A percentile compares a stretch with the other conserved stretches of the same genome.
Evolutionary conservation across 768 basidiomycete species (phyloP).

Genomic region (Xerocomellus dryophilus): DNA sequence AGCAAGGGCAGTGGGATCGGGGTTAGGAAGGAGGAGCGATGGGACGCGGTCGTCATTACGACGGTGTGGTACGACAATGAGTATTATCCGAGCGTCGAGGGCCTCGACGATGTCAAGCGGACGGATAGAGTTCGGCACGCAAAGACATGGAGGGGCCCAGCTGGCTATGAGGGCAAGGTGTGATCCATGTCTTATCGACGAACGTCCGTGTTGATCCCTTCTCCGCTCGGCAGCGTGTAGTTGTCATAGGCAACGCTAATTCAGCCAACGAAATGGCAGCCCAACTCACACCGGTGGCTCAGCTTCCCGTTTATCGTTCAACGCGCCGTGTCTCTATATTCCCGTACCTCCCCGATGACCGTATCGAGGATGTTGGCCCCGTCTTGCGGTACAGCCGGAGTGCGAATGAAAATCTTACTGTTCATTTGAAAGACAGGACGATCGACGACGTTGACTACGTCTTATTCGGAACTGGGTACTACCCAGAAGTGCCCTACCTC

Average conservation of each 20-base stretch:
- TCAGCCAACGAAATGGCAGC: slow-evolving; percentile 53
- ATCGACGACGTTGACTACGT: slow-evolving; percentile 43
- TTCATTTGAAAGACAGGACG: slow-evolving; percentile 35
- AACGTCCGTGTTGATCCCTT: neutral
- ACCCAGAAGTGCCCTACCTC: slow-evolving; percentile 40
- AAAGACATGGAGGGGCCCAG: slow-evolving; percentile 41
- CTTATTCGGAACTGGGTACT: slow-evolving; percentile 48
- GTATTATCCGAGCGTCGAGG: slow-evolving; percentile 43
- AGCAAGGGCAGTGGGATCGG: slow-evolving; percentile 18
- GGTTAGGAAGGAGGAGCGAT: slow-evolving; percentile 33
- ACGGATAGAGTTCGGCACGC: slow-evolving; percentile 42
- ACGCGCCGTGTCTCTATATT: slow-evolving; percentile 44
- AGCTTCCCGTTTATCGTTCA: slow-evolving; percentile 45
- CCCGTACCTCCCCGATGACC: slow-evolving; percentile 40
- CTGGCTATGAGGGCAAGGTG: slow-evolving; percentile 36
- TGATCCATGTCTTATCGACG: neutral
- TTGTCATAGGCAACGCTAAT: slow-evolving; percentile 51
- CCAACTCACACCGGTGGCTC: slow-evolving; percentile 39
- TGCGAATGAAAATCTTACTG: slow-evolving; percentile 30
- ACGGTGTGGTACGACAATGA: slow-evolving; percentile 46
- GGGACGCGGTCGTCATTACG: slow-evolving; percentile 51
- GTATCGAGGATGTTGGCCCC: slow-evolving; percentile 43
- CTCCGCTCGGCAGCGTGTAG: slow-evolving; percentile 35
- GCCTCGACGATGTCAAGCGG: slow-evolving; percentile 36
- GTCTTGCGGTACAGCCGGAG: slow-evolving; percentile 34